Base-by-base conservation (phyloP, 345 rosid species). In the Clarkia xantiana region DNA sequence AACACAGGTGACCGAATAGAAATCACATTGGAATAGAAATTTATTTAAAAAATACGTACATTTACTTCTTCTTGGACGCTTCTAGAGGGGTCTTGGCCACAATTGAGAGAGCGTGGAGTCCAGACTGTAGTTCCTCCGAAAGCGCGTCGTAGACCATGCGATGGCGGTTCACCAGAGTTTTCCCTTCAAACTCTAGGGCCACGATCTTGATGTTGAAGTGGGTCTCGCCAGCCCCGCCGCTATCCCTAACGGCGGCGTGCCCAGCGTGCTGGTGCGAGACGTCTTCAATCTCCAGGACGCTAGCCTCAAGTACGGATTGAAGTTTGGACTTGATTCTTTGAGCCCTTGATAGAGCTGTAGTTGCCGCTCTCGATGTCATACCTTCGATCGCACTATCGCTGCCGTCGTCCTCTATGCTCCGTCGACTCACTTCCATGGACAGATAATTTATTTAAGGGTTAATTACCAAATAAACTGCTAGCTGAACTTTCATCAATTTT, bases 201-300 rank as follows among this genome's bases (percentile, higher is more conserved):
- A 78, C 78, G 44, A 78, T 57, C 67, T 51, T 72, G 47, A 78
- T 57, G 45, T 75, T 70, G 76, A 78, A 78, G 38, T 78, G 81
- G 40, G 78, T 78, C 63, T 75, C 84, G 6, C 60, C 72, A 13
- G 51, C 69, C 40, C 66, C 74, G 38, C 60, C 65, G 52, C 45
- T 61, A 6, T 47, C 67, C 45, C 48, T 63, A 36, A 78, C 62
- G 34, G 74, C 80, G 47, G 76, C 70, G 36, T 73, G 95, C 25
- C 95, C 81, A 9, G 88, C 78, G 63, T 85, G 95, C 64, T 72
- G 85, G 67, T 68, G 67, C 15, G 83, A 85, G 12, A 82, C 81
- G 71, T 85, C 95, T 16, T 76, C 81, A 50, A 86, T 67, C 59
- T 77, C 76, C 22, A 85, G 47, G 41, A 51, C 15, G 39, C 48